phyloP scores from a whole-genome alignment of 1,284 basidiomycete species.

The Cryptococcus sp. region DNA sequence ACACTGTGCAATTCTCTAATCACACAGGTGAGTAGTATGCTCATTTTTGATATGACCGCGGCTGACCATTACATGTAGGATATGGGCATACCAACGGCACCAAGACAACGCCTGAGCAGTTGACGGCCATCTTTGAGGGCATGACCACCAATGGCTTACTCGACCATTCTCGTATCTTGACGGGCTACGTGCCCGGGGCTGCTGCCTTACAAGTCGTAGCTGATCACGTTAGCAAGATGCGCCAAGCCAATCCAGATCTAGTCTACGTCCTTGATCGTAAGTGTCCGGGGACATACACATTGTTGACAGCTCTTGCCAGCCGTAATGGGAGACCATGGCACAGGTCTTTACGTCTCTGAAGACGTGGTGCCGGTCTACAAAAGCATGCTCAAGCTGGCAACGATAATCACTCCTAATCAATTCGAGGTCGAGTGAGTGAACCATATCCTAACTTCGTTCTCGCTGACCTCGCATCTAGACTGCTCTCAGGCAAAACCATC shows the following conservation, averaged over 20 bases:
- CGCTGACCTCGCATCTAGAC: constrained; percentile 54
- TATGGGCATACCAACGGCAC: constrained; percentile 75
- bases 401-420: constrained; percentile 96
- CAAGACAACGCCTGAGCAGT: constrained; percentile 68
- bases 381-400: constrained; percentile 72
- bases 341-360: constrained; percentile 76
- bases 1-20: constrained; percentile 88
- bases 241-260: constrained; percentile 58
- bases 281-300: constrained; percentile 38
- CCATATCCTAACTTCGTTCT: not conserved
- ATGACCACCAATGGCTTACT: constrained; percentile 71
- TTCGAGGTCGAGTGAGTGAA: constrained; percentile 88
- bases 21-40: constrained; percentile 72
- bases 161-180: constrained; percentile 66
- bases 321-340: constrained; percentile 86
- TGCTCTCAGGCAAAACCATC: constrained; percentile 72
- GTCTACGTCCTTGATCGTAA: constrained; percentile 88
- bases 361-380: constrained; percentile 89
- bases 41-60: no score
- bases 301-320: constrained; percentile 54
- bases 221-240: constrained; percentile 59
- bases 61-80: constrained; percentile 56
- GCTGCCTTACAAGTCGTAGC: constrained; percentile 72
- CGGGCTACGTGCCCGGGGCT: constrained; percentile 88
- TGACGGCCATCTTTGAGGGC: constrained; percentile 65